Base-by-base conservation (phyloP, 108 stramenopile genomes). In the Stephanodiscus minutulus region DNA sequence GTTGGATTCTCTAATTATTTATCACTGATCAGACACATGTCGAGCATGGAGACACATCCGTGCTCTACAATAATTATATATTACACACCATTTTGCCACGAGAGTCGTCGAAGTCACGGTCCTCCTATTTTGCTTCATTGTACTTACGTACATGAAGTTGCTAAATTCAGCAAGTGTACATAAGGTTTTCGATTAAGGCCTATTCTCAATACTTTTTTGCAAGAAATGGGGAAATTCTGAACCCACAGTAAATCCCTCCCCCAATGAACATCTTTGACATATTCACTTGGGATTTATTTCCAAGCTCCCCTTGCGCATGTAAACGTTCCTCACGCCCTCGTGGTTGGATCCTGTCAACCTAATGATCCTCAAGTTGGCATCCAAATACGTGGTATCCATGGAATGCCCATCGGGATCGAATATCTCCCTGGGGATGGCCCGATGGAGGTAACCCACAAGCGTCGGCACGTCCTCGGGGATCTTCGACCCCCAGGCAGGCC, bases 371-470 rank as follows among this genome's bases (percentile, higher is more conserved):
- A 91, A 69, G 18, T 88, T 80, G 17, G 60, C 85, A 70, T 91
- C 90, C 60, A 87, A 57, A 70, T 91, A 91, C 21, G 90, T 87
- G 36, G 85, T 89, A 57, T 89, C 90, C 75, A 87, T 83, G 25
- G 85, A 83, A 66, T 86, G 83, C 21, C 82, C 76, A 24, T 70
- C 62, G 0, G 88, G 85, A 81, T 91, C 85, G 68, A 88, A 91
- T 41, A 91, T 18, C 62, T 89, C 86, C 50, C 68, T 82, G 18
- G 90, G 90, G 55, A 91, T 85, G 1, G 86, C 78, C 48, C 83
- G 70, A 50, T 80, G 65, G 24, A 91, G 58, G 52, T 83, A 68
- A 12, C 69, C 85, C 36, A 86, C 86, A 67, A 91, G 59, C 5
- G 29, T 69, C 31, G 73, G 68, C 7, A 82, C 64, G 64, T 91